Evolutionary conservation across 768 basidiomycete species (phyloP), one percentile per base, ranked within the genome.

Genomic region (Suillus discolor): DNA sequence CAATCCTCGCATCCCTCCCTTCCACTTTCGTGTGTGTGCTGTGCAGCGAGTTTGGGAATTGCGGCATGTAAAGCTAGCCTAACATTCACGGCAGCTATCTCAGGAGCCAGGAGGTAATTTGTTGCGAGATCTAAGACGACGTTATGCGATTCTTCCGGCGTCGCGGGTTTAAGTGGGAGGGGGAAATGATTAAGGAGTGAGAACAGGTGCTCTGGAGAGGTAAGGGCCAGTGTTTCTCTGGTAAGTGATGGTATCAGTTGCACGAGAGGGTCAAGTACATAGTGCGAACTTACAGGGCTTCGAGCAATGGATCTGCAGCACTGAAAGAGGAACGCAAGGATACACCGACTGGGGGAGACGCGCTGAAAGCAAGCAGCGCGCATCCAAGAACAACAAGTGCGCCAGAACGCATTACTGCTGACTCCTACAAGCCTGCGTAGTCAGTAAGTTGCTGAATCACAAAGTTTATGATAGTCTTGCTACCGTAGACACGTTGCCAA

Each of bases 171-270:
- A 25, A 77, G 75, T 15, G 84, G 82, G 9, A 88, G 85, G 5
- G 95, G 78, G 45, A 85, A 82, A 68, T 89, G 81, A 16, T 72
- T 71, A 4, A 99, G 81, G 20, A 93, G 80, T 7, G 89, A 87
- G 75, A 96, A 94, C 80, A 94, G 94, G 18, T 85, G 79, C 23
- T 84, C 74, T 0, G 91, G 85, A 60, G 89, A 85, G 74, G 97
- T 93, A 54, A 89, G 75, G 8, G 90, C 78, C 16, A 95, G 82
- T 0, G 93, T 88, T 78, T 99, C 97, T 45, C 97, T 99, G 38
- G n/a, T 15, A 45, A 11, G 18, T 13, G 12, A 11, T 36, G 28
- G 12, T 38, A 28, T 36, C 12, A 16, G 8, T 8, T n/a, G 57
- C 28, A 44, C 4, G 20, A 53, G 25, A 53, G 41, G 25, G 36